Evolutionary conservation across 2,329 filamentous ascomycete genomes (phyloP), one percentile per base, ranked within the genome.

Genomic region (Trichothecium roseum): DNA sequence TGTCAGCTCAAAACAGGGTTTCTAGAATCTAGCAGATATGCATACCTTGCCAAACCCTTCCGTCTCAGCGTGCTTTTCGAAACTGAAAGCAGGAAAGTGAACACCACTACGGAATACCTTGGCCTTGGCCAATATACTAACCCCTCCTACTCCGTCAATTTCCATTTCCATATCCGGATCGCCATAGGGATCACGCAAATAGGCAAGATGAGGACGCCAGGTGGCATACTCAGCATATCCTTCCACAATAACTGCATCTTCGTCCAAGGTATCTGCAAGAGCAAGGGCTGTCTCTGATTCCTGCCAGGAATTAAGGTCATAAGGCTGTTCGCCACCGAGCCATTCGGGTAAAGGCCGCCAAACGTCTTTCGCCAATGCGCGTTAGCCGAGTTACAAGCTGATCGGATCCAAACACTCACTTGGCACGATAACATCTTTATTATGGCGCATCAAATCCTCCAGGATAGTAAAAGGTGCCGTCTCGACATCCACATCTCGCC

Each of bases 111-210:
- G 78, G 67, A 98, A 98, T 1, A 98, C 91, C 49, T 81, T 83
- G 2, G 91, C 91, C 61, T 96, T 98, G 31, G 91, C 89, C 48
- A 98, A 62, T 50, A 98, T 98, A 63, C 87, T 95, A 48, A 98
- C 91, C 62, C 91, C 91, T 34, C 91, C 89, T 32, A 98, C 88
- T 45, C 91, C 91, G 49, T 98, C 91, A 48, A 98, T 89, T 51
- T 98, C 91, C 91, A 98, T 96, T 56, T 98, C 91, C 81, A 96
- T 95, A 54, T 98, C 91, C 15, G 89, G 89, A 53, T 98, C 91
- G 28, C 91, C 91, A 51, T 94, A 96, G 2, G 91, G 91, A 54
- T 98, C 91, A 40, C 91, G 82, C 7, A 98, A 74, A 55, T 98
- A 98, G 29, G 91, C 91, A 52, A 98, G 69, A 70, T 98, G 91